These are phyloP conservation scores for Thinopyrum elongatum DNA, from an alignment of 176 grass and related monocot species.

Conservation along the genomic window DNA sequence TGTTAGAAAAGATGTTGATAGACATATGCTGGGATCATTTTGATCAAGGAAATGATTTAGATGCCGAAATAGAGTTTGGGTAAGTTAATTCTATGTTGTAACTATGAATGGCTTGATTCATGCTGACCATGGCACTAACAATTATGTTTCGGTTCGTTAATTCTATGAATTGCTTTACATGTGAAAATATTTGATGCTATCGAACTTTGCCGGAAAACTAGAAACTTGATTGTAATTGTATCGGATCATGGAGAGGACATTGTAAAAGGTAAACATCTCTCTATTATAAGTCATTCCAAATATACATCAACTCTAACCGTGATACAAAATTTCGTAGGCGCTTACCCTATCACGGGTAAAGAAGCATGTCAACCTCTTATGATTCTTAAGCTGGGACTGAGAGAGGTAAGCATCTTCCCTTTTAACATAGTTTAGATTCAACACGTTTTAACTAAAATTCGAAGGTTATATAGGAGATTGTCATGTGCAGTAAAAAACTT, in stretches of 20 bases:
- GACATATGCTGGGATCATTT: neutral
- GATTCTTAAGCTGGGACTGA: neutral
- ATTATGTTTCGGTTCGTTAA: no score
- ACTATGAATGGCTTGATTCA: neutral
- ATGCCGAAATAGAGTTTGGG: neutral
- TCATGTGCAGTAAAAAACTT: neutral
- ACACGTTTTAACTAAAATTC: neutral
- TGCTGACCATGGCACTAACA: neutral
- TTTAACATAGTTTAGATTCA: neutral
- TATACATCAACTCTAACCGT: no score
- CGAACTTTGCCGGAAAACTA: neutral
- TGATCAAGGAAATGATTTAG: neutral
- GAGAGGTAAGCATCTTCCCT: neutral
- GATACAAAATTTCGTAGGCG: neutral
- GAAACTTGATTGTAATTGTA: neutral
- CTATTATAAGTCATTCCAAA: no score
- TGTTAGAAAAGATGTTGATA: neutral
- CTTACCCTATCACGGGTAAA: neutral
- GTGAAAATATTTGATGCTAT: neutral
- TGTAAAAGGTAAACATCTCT: no score
- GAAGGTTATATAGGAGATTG: neutral
- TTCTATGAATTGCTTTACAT: neutral
- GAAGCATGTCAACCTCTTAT: neutral
- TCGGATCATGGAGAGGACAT: neutral
- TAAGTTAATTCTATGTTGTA: neutral